phyloP scores from a whole-genome alignment of 2,329 filamentous ascomycete genomes.

The Aspergillus fumigatus region DNA sequence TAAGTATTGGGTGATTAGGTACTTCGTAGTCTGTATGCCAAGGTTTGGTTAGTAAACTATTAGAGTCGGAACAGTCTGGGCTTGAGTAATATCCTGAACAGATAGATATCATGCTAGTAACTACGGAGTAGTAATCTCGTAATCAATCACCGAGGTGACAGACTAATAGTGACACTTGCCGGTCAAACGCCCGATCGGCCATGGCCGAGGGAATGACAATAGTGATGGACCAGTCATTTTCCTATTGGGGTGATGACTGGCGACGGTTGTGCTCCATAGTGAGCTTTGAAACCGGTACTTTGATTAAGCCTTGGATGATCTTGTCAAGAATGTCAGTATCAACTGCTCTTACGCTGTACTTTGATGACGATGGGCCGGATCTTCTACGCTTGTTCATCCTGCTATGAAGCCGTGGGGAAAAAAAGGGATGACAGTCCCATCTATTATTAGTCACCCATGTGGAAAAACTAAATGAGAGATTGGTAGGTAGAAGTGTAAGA shows the following conservation, averaged over 20 bases:
- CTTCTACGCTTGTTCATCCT: slow-evolving; percentile 11
- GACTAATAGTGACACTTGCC: neutral
- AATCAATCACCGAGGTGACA: too few relatives aligned
- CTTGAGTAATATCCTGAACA: neutral
- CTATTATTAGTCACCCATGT: neutral
- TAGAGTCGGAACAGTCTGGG: neutral
- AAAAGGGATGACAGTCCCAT: neutral
- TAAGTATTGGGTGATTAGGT: neutral
- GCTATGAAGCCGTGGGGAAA: slow-evolving; percentile 1
- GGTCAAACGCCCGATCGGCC: neutral
- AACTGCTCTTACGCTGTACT: neutral
- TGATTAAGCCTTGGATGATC: neutral
- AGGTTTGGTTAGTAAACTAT: too few relatives aligned
- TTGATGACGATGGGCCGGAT: slow-evolving; percentile 6
- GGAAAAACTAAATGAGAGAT: neutral
- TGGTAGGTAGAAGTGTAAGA: neutral
- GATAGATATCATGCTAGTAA: too few relatives aligned
- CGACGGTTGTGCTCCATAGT: neutral
- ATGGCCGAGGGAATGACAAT: neutral
- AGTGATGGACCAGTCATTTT: neutral
- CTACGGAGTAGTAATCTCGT: too few relatives aligned
- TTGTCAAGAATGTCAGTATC: neutral
- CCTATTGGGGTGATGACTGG: neutral
- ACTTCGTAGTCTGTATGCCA: neutral
- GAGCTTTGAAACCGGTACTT: neutral